Conservation (phyloP, 2,329 filamentous ascomycete genomes). For the Penicillium occitanis region DNA sequence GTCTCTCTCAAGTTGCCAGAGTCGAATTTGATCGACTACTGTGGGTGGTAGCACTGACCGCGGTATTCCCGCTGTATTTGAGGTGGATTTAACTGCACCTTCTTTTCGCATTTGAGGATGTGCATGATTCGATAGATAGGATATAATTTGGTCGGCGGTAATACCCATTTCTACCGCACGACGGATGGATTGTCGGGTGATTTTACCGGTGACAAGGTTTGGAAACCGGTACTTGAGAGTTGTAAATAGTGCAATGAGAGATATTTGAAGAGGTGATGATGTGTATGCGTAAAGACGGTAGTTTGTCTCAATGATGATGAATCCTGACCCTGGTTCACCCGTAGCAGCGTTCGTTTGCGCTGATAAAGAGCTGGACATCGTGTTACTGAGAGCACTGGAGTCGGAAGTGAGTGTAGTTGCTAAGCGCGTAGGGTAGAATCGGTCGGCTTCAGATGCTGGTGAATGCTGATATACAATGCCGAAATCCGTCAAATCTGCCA, state of each 20-base stretch:
- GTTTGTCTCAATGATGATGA: constrained; percentile 96
- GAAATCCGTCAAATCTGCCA: constrained; percentile 88
- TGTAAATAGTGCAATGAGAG: constrained; percentile 85
- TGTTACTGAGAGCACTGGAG: constrained; percentile 69
- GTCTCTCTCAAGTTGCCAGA: constrained; percentile 98
- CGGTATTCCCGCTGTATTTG: constrained; percentile 39
- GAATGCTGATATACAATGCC: constrained; percentile 75
- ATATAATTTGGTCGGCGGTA: constrained; percentile 91
- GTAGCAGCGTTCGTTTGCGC: constrained; percentile 35
- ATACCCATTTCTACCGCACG: constrained; percentile 87
- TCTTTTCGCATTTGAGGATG: constrained; percentile 87
- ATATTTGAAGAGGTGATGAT: constrained; percentile 87
- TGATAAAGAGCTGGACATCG: constrained; percentile 64
- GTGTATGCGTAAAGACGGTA: constrained; percentile 98
- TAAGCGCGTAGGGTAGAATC: constrained; percentile 86
- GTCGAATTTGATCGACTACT: constrained; percentile 92
- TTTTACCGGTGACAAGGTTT: constrained; percentile 87
- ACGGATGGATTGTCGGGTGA: constrained; percentile 85
- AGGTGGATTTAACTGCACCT: constrained; percentile 39
- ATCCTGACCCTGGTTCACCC: constrained; percentile 55
- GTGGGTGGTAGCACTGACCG: constrained; percentile 82
- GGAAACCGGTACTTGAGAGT: constrained; percentile 87
- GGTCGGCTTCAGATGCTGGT: constrained; percentile 42
- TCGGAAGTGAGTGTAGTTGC: constrained; percentile 86
- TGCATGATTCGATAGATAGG: constrained; percentile 86